Evolutionary conservation across 306 rosid genomes (phyloP).

Genomic region (Sicyos edulis): DNA sequence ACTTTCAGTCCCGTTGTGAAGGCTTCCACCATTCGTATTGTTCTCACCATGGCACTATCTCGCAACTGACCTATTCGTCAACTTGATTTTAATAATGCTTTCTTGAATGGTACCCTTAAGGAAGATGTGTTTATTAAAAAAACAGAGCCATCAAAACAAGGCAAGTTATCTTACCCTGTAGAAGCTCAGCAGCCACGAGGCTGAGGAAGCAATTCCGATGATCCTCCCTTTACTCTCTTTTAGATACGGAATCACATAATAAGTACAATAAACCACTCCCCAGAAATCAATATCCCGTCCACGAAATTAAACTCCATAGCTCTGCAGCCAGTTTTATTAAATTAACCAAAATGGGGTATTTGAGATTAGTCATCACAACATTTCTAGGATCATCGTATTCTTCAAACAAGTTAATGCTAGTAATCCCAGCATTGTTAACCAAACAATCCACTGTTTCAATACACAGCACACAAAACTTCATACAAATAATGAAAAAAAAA

Average conservation of each 20-base stretch:
- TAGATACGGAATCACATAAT: constrained; percentile 54
- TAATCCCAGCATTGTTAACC: constrained; percentile 62
- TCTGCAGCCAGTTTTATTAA: background rate
- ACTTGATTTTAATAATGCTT: too few relatives aligned
- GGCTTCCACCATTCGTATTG: too few relatives aligned
- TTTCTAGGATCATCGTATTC: constrained; percentile 2
- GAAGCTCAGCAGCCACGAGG: constrained; percentile 48
- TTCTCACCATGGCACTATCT: too few relatives aligned
- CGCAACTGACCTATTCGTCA: too few relatives aligned
- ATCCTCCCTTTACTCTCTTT: constrained; percentile 49
- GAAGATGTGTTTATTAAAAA: too few relatives aligned
- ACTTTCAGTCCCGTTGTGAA: too few relatives aligned
- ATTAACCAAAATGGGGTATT: background rate
- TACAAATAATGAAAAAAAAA: too few relatives aligned
- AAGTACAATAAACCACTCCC: constrained; percentile 51
- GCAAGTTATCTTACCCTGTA: constrained; percentile 17
- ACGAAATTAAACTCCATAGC: background rate
- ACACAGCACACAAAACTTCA: too few relatives aligned
- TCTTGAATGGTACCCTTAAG: too few relatives aligned
- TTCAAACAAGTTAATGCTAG: constrained; percentile 43
- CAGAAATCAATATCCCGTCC: constrained; percentile 54
- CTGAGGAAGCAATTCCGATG: constrained; percentile 45
- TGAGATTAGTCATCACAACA: background rate
- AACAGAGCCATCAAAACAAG: background rate
- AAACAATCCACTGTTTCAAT: constrained; percentile 46